These are phyloP conservation scores for Colletotrichum godetiae DNA, from an alignment of 2,329 filamentous ascomycete genomes.

Conservation along the genomic window DNA sequence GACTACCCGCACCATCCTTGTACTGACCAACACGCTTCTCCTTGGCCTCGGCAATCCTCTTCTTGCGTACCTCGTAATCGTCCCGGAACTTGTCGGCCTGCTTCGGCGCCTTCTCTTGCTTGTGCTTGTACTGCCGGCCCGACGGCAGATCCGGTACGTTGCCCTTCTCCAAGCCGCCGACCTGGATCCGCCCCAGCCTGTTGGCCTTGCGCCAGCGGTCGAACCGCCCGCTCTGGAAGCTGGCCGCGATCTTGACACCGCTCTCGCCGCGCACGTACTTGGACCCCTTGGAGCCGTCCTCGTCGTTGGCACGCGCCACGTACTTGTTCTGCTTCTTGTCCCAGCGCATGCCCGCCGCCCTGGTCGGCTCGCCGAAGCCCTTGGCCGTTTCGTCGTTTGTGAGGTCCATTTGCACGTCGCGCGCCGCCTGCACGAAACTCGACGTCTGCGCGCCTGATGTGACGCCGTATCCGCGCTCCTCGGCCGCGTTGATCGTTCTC, in stretches of 20 bases:
- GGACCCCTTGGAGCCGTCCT: conserved; percentile 82
- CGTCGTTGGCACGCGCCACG: conserved; percentile 90
- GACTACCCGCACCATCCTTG: conserved; percentile 79
- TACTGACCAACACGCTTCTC: conserved; percentile 84
- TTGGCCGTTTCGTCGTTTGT: conserved; percentile 87
- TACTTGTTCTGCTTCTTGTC: conserved; percentile 98
- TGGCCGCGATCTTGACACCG: conserved; percentile 95
- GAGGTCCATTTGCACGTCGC: conserved; percentile 90
- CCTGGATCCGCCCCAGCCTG: conserved; percentile 79
- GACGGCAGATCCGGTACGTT: conserved; percentile 43
- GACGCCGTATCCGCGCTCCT: conserved; percentile 94
- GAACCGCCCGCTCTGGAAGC: conserved; percentile 92
- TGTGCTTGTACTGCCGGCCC: conserved; percentile 80
- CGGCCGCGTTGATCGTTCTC: conserved; percentile 80
- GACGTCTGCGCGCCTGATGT: conserved; percentile 80
- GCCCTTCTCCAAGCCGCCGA: conserved; percentile 81
- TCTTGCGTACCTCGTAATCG: conserved; percentile 91
- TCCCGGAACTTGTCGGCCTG: conserved; percentile 91
- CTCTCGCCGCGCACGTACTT: conserved; percentile 88
- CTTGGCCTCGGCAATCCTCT: conserved; percentile 86
- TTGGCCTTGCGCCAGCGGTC: conserved; percentile 92
- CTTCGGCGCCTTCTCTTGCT: conserved; percentile 88
- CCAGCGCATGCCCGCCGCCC: conserved; percentile 83
- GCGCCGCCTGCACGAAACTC: conserved; percentile 90
- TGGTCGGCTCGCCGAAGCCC: conserved; percentile 81